A percentile compares a stretch with the other conserved stretches of the same genome.
Conservation (phyloP, 2,329 filamentous ascomycete species). For the Pseudomassariella vexata region DNA sequence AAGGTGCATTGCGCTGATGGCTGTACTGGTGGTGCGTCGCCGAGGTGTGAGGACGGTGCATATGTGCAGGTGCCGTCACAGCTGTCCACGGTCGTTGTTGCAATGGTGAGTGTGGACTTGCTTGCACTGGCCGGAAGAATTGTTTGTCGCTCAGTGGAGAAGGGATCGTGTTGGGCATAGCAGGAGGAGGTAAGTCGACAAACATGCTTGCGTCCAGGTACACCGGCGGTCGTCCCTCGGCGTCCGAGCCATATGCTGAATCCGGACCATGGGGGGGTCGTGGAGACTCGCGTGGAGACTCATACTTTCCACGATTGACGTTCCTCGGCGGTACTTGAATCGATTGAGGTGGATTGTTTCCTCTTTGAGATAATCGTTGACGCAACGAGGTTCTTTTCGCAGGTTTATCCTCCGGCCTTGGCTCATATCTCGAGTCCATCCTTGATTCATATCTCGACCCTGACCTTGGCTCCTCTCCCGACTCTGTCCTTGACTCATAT, state of each 20-base stretch:
- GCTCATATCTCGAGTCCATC: too few species aligned
- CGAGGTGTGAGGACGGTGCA: slow-evolving; percentile 21
- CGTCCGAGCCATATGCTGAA: slow-evolving; percentile 42
- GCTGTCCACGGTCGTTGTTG: slow-evolving; percentile 55
- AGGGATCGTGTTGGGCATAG: slow-evolving; percentile 33
- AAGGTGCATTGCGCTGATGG: slow-evolving; percentile 44
- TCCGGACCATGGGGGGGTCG: slow-evolving; percentile 32
- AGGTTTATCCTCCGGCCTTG: slow-evolving; percentile 8
- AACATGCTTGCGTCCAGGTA: slow-evolving; percentile 25
- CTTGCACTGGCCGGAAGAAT: slow-evolving; percentile 56
- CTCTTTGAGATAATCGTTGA: slow-evolving; percentile 48
- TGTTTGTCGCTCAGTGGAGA: slow-evolving; percentile 50
- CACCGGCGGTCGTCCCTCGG: slow-evolving; percentile 32
- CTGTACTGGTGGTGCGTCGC: slow-evolving; percentile 21
- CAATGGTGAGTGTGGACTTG: slow-evolving; percentile 57
- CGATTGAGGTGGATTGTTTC: slow-evolving; percentile 41
- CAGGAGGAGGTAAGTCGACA: slow-evolving; percentile 29
- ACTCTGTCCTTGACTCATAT: too few species aligned
- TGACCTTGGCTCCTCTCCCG: too few species aligned
- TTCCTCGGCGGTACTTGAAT: slow-evolving; percentile 47
- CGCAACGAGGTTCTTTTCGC: slow-evolving; percentile 41
- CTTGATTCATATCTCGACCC: too few species aligned
- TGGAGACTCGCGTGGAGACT: slow-evolving; percentile 9
- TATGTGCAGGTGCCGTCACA: slow-evolving; percentile 33
- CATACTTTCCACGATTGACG: slow-evolving; percentile 25